A percentile compares a stretch with the other conserved stretches of the same genome.
These are phyloP conservation scores for Pseudogymnoascus sp. DNA, from an alignment of 2,329 filamentous ascomycete species.

Conservation along the genomic window DNA sequence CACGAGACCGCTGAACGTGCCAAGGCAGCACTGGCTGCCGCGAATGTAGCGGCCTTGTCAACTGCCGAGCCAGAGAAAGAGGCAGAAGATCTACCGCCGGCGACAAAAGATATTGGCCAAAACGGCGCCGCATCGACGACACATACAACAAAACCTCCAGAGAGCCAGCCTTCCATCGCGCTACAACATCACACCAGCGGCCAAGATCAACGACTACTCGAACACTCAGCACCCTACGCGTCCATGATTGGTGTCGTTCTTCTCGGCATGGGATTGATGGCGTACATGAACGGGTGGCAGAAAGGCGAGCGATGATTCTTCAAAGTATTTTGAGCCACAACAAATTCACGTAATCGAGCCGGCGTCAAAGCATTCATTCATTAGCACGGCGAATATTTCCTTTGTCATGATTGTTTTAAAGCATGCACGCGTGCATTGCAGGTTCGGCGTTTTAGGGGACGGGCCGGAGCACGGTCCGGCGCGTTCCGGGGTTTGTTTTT, in stretches of 20 bases:
- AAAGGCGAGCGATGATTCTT: constrained; percentile 25
- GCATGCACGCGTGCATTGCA: constrained; percentile 8
- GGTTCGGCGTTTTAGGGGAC: constrained; percentile 7
- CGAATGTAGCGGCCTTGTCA: background rate
- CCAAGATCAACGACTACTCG: constrained; percentile 38
- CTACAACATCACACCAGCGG: constrained; percentile 27
- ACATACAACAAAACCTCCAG: constrained; percentile 10
- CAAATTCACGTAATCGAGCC: constrained; percentile 1
- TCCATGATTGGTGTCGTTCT: constrained; percentile 78
- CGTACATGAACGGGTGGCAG: constrained; percentile 79
- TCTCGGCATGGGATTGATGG: constrained; percentile 76
- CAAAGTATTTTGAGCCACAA: background rate
- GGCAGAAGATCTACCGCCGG: background rate
- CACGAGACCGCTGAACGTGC: constrained; percentile 11
- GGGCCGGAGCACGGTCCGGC: constrained; percentile 4
- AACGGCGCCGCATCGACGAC: background rate
- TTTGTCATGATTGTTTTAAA: constrained; percentile 1
- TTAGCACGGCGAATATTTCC: background rate
- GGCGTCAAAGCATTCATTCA: constrained; percentile 2
- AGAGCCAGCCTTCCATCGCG: background rate
- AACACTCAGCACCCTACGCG: constrained; percentile 63
- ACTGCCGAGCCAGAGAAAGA: constrained; percentile 12
- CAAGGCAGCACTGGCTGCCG: constrained; percentile 4
- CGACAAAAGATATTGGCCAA: background rate
- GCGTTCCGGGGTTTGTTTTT: background rate